Evolutionary conservation across 441 rosid genomes (phyloP).

Genomic region (Adansonia rubrostipa): DNA sequence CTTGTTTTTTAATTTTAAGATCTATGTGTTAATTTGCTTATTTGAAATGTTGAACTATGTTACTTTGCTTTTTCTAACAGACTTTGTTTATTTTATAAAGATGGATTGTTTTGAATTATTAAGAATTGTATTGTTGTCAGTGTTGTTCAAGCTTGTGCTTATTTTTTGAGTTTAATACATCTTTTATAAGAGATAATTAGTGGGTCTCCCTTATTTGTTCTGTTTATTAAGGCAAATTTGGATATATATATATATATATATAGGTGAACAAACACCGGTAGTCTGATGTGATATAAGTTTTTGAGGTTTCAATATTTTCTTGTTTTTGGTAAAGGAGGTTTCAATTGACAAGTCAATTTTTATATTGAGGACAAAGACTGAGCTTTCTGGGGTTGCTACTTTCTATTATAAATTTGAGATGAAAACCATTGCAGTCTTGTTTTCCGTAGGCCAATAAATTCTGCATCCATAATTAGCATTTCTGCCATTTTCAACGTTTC

Average conservation of each 20-base stretch:
- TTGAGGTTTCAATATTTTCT: neutral
- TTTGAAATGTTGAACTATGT: conserved; percentile 1
- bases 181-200: neutral
- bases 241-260: neutral
- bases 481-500: neutral
- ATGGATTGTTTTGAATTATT: conserved; percentile 15
- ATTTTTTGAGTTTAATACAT: neutral
- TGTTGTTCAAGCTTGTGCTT: neutral
- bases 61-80: neutral
- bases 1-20: neutral
- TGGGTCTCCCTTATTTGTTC: neutral
- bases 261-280: neutral
- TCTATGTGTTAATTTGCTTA: neutral
- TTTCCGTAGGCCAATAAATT: neutral
- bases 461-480: neutral
- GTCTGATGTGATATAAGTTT: neutral
- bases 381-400: neutral
- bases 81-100: conserved; percentile 1
- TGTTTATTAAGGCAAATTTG: neutral
- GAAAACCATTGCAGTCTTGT: neutral
- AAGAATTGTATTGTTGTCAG: neutral
- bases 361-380: neutral
- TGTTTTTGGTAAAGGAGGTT: neutral
- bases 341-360: neutral
- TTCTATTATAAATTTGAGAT: neutral